Evolutionary conservation across 495 filamentous ascomycete species (phyloP), one percentile per base, ranked within the genome.

Genomic region (Trypethelium eluteriae): DNA sequence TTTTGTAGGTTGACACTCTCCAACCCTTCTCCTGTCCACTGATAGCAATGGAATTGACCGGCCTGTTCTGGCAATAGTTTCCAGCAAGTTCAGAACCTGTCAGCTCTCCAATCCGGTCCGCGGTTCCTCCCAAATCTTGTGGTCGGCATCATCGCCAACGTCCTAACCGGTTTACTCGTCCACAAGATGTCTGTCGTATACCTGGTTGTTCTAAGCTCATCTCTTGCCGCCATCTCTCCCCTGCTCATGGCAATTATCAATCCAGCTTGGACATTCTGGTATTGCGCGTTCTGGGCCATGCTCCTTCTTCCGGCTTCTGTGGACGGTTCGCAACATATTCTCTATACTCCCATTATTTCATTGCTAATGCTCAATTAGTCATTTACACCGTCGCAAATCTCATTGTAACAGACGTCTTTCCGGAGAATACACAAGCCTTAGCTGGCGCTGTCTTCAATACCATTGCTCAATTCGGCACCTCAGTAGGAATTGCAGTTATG

Each of bases 1-100:
- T 81, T n/a, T 80, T 79, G 76, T 78, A 68, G 69, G 68, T 69
- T 36, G 11, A 7, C 11, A 4, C 35, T 38, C 66, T 39, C 2
- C 38, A 32, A 16, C 12, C 38, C 38, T 14, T 32, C 9, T 50
- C 25, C 25, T 25, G 25, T 25, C 25, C 25, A 25, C 25, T 25
- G 25, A 25, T 25, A 0, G 25, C 25, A 25, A 25, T 25, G 25
- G 25, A 25, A 25, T 25, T 25, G 25, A 25, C 25, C 25, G 25
- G 25, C 25, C 25, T 25, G 0, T 25, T 25, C 25, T 25, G 25
- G 25, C 25, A 25, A 25, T 25, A 71, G 70, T 46, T 68, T 68
- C 68, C 70, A 69, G 63, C 66, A 66, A 39, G 66, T 73, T 12
- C 73, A 75, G 62, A 50, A 56, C 57, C 36, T 36, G 0, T 61